phyloP scores from a whole-genome alignment of 371 early-diverging fungal genomes.

The Phascolomyces articulosus region DNA sequence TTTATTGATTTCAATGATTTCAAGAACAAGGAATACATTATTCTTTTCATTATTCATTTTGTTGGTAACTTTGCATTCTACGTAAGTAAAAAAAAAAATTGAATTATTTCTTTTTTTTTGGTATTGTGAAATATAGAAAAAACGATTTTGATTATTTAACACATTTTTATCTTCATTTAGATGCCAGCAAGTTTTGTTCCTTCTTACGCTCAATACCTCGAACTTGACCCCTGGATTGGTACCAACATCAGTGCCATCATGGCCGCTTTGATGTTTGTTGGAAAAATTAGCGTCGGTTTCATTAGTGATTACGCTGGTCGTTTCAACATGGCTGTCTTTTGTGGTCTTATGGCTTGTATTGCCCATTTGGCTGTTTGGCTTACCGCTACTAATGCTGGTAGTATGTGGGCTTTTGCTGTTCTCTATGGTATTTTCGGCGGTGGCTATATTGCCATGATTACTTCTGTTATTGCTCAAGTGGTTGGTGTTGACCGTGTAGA shows the following conservation, averaged over 20 bases:
- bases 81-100: constrained; percentile 9
- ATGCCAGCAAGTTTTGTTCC: constrained; percentile 15
- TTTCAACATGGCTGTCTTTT: constrained; percentile 55
- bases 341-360: constrained; percentile 48
- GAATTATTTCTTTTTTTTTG: background rate
- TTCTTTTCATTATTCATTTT: constrained; percentile 29
- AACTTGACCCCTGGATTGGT: constrained; percentile 33
- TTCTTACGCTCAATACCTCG: constrained; percentile 32
- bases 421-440: constrained; percentile 56
- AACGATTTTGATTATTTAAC: too few species aligned
- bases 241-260: constrained; percentile 46
- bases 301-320: constrained; percentile 59
- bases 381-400: constrained; percentile 40
- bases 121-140: too few species aligned
- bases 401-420: constrained; percentile 42
- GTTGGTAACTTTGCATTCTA: constrained; percentile 36
- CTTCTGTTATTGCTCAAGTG: constrained; percentile 52
- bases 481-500: constrained; percentile 56
- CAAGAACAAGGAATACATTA: constrained; percentile 26
- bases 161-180: too few species aligned
- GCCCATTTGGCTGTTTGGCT: constrained; percentile 39
- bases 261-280: constrained; percentile 51
- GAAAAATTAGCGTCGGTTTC: constrained; percentile 47
- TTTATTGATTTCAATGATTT: constrained; percentile 32
- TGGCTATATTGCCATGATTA: constrained; percentile 57